Conservation (phyloP, 768 basidiomycete genomes). For the Serendipita indica region DNA sequence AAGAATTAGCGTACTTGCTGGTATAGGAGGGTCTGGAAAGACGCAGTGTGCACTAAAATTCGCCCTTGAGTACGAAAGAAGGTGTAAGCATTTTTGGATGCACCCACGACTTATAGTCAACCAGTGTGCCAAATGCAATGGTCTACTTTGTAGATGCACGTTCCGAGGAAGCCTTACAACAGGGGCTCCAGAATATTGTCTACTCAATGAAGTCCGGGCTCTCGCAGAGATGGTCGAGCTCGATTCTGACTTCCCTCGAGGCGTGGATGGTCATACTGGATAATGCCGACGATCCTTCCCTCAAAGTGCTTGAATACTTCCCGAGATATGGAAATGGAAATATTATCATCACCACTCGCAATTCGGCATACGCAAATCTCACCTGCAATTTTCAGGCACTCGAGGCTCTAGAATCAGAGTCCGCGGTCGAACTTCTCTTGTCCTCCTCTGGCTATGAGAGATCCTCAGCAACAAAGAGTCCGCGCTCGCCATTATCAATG, state of each 20-base stretch:
- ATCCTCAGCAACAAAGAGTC: background rate
- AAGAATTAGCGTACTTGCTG: background rate
- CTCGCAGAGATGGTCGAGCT: background rate
- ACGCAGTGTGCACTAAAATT: background rate
- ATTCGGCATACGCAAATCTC: background rate
- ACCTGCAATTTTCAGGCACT: background rate
- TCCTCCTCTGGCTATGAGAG: background rate
- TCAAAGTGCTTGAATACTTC: background rate
- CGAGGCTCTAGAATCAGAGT: background rate
- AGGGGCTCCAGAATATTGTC: background rate
- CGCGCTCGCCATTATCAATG: background rate
- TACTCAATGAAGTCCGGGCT: background rate
- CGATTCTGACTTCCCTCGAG: background rate
- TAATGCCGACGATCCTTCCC: slow-evolving; percentile 7
- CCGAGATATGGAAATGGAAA: background rate
- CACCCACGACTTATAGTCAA: too few species aligned
- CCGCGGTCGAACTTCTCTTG: background rate
- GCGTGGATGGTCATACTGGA: background rate
- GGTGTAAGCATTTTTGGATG: too few species aligned
- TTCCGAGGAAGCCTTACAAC: background rate
- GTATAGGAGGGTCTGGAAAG: background rate
- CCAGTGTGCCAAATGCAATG: background rate
- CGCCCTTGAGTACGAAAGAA: background rate
- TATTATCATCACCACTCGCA: background rate
- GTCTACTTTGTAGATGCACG: background rate